Base-by-base conservation (phyloP, 306 rosid species). In the Elaeagnus macrophylla region DNA sequence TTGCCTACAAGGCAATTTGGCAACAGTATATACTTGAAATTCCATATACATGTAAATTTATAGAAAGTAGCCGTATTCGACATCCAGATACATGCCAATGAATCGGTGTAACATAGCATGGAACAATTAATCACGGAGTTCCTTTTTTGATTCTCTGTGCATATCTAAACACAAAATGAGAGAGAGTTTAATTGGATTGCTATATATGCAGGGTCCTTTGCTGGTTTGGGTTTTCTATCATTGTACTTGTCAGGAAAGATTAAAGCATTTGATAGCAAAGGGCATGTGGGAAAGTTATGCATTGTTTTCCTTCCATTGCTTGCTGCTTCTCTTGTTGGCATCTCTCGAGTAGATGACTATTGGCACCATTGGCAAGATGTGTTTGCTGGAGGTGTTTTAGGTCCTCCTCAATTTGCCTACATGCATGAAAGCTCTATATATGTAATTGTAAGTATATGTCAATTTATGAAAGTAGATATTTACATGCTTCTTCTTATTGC, bases 341-440 rank as follows among this genome's bases (percentile, higher is more conserved):
- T 69, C 50, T 60, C 75, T 39, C 67, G 75, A 37, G 85, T 79
- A 45, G 79, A 75, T 62, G 85, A 79, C 64, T 79, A 79, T 37
- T 79, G 85, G 79, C 85, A 79, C 60, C 85, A 75, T 59, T 79
- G 85, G 85, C 68, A 74, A 38, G 85, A 79, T 53, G 85, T 79
- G 32, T 66, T 75, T 51, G 10, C 65, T 16, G 85, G 85, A 62
- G 79, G 49, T 58, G 36, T 79, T 15, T 55, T 79, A 66, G 85
- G 85, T 75, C 9, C 9, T 45, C 51, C 12, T 18, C 44, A 55
- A 25, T 44, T n/a, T 11, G 57, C 50, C 56, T 9, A 36, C 32
- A 62, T 51, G 12, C 6, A 12, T 11, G 12, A 16, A 16, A 13
- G 48, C 11, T 40, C 1, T 7, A 40, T 7, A 40, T 11, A 40